These are phyloP conservation scores for Paramarasmius palmivorus DNA, from an alignment of 1,284 basidiomycete genomes.

Conservation along the genomic window DNA sequence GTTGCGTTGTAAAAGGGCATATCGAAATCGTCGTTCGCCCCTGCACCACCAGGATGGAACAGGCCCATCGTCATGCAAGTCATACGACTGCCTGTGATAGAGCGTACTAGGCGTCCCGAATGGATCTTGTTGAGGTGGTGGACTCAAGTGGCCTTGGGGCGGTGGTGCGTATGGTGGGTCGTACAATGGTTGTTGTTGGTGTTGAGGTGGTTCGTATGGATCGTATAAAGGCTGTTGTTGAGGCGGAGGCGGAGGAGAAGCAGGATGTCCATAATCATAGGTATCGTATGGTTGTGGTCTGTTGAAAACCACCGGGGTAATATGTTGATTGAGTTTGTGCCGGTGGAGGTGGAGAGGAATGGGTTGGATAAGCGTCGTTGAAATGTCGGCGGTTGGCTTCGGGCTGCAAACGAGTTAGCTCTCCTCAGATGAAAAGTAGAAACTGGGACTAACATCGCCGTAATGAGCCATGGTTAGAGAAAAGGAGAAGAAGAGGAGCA, in stretches of 20 bases:
- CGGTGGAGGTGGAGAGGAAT: conserved; percentile 29
- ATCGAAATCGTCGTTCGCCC: conserved; percentile 6
- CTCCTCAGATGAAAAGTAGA: too few species aligned
- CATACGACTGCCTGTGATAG: not conserved
- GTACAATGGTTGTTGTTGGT: conserved; percentile 5
- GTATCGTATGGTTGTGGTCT: conserved; percentile 19
- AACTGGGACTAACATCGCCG: too few species aligned
- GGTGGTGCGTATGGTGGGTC: not conserved
- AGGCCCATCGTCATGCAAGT: conserved; percentile 9
- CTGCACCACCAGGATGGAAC: not conserved
- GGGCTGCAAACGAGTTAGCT: not conserved
- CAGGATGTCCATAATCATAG: conserved; percentile 7
- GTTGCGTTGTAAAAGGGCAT: not conserved
- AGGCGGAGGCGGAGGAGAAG: conserved; percentile 22
- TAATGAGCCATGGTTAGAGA: too few species aligned
- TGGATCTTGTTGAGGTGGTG: not conserved
- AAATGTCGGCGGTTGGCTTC: conserved; percentile 56
- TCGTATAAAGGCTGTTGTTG: conserved; percentile 31
- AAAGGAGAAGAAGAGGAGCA: conserved; percentile 31
- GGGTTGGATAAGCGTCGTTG: conserved; percentile 56
- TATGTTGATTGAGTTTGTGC: conserved; percentile 15
- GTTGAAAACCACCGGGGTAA: conserved; percentile 17
- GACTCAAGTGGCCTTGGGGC: not conserved
- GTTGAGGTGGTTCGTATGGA: conserved; percentile 13
- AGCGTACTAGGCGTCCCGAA: not conserved